Conservation (phyloP, 23 red algal species). For the Chondrus crispus region DNA sequence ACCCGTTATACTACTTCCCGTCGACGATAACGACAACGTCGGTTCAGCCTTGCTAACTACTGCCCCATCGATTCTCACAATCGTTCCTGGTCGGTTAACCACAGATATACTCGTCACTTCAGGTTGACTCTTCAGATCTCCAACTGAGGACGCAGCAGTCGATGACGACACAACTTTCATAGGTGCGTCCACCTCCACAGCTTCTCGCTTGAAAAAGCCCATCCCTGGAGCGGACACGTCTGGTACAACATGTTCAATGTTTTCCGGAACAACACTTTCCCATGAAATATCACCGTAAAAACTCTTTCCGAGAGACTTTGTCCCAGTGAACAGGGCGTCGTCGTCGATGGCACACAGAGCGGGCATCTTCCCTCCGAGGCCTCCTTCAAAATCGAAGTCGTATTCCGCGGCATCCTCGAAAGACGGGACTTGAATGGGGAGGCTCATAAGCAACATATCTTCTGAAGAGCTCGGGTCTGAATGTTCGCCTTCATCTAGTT, state of each 20-base stretch:
- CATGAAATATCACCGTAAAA: slow-evolving; percentile 42
- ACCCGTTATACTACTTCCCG: too few species aligned
- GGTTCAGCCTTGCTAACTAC: too few species aligned
- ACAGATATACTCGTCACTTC: too few species aligned
- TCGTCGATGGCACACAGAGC: slow-evolving; percentile 31
- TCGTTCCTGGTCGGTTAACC: too few species aligned
- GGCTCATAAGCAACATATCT: not conserved
- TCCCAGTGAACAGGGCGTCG: slow-evolving; percentile 28
- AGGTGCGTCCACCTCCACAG: not conserved
- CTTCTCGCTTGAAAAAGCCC: not conserved
- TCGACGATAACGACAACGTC: too few species aligned
- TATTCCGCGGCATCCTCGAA: slow-evolving; percentile 61
- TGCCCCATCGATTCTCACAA: too few species aligned
- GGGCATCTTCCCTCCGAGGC: slow-evolving; percentile 16
- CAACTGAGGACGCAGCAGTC: too few species aligned
- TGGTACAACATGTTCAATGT: slow-evolving; percentile 54
- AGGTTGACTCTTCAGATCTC: too few species aligned
- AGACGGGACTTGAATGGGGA: not conserved
- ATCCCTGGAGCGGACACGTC: not conserved
- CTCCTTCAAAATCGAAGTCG: slow-evolving; percentile 36
- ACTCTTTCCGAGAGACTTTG: not conserved
- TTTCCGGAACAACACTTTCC: slow-evolving; percentile 57
- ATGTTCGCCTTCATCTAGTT: not conserved
- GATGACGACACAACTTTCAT: not conserved
- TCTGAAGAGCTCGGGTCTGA: not conserved